phyloP scores from a whole-genome alignment of 192 early-diverging fungal species.

The Phlyctochytrium bullatum region DNA sequence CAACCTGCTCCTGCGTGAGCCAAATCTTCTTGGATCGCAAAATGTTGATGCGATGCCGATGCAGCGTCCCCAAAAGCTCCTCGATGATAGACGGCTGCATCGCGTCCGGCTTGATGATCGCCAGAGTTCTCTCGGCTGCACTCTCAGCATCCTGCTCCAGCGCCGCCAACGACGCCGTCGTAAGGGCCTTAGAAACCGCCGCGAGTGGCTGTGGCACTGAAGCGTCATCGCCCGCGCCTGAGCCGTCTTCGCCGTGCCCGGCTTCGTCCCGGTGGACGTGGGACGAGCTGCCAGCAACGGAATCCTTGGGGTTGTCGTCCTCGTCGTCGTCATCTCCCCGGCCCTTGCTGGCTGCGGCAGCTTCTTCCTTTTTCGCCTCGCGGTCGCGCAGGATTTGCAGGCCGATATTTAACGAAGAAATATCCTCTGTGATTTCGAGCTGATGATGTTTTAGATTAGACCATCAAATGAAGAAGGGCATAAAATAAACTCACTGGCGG shows the following conservation, averaged over 20 bases:
- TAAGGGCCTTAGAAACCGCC: too few relatives aligned
- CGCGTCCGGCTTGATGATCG: conserved; percentile 64
- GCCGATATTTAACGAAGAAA: background rate
- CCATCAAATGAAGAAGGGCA: background rate
- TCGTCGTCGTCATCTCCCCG: background rate
- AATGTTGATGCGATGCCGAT: conserved; percentile 48
- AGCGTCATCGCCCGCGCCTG: background rate
- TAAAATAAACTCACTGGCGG: background rate
- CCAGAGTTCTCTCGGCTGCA: conserved; percentile 43
- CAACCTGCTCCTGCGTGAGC: conserved; percentile 44
- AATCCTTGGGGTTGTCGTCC: background rate
- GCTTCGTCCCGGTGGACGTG: background rate
- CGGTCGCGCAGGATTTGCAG: background rate
- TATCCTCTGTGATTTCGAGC: background rate
- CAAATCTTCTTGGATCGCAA: conserved; percentile 48
- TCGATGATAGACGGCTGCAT: conserved; percentile 48
- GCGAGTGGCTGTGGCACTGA: too few relatives aligned
- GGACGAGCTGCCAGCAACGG: background rate
- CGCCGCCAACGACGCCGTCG: background rate
- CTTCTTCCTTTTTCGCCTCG: background rate
- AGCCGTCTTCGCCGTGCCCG: background rate
- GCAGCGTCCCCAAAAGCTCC: conserved; percentile 42
- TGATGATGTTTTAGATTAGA: too few relatives aligned
- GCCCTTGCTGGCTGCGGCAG: too few relatives aligned
- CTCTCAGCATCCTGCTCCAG: conserved; percentile 7